Evolutionary conservation across 2,329 filamentous ascomycete genomes (phyloP).

Genomic region (Ophiosphaerella korrae): DNA sequence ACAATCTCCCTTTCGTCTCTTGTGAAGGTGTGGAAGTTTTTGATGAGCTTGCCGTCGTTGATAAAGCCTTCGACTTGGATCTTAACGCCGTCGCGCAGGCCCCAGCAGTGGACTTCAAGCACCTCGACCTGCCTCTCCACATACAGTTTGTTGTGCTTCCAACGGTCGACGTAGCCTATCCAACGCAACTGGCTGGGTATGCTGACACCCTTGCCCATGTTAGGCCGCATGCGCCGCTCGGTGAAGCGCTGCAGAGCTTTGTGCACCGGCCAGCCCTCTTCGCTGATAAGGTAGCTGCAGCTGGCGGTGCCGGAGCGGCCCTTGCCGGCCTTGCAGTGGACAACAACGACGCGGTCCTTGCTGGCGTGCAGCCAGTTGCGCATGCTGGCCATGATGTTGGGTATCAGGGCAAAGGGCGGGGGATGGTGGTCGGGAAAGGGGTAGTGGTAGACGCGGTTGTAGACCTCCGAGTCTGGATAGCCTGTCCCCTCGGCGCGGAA

Average conservation of each 20-base stretch:
- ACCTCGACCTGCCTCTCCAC: conserved; percentile 83
- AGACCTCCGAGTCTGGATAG: conserved; percentile 89
- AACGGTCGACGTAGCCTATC: conserved; percentile 86
- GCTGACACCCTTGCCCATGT: conserved; percentile 86
- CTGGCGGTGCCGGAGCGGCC: conserved; percentile 87
- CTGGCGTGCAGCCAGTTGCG: conserved; percentile 73
- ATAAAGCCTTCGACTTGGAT: conserved; percentile 82
- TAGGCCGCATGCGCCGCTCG: conserved; percentile 82
- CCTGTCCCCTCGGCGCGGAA: conserved; percentile 96
- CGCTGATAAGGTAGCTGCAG: conserved; percentile 87
- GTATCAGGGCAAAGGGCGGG: conserved; percentile 87
- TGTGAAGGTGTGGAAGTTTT: conserved; percentile 79
- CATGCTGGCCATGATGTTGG: conserved; percentile 90
- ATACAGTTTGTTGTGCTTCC: conserved; percentile 79
- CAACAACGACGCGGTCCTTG: conserved; percentile 74
- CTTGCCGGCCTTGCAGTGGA: conserved; percentile 98
- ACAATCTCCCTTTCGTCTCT: conserved; percentile 73
- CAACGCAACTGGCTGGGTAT: conserved; percentile 92
- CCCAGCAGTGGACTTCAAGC: conserved; percentile 88
- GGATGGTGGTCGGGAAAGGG: conserved; percentile 98
- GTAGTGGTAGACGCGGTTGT: conserved; percentile 84
- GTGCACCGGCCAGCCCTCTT: conserved; percentile 72
- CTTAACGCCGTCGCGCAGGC: conserved; percentile 84
- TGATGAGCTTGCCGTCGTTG: conserved; percentile 88
- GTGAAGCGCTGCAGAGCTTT: conserved; percentile 74